Percentiles rank a stretch among this genome's conserved stretches.
These are phyloP conservation scores for Yarrowia phangngaensis DNA, from an alignment of 805 yeast genomes.

Conservation along the genomic window DNA sequence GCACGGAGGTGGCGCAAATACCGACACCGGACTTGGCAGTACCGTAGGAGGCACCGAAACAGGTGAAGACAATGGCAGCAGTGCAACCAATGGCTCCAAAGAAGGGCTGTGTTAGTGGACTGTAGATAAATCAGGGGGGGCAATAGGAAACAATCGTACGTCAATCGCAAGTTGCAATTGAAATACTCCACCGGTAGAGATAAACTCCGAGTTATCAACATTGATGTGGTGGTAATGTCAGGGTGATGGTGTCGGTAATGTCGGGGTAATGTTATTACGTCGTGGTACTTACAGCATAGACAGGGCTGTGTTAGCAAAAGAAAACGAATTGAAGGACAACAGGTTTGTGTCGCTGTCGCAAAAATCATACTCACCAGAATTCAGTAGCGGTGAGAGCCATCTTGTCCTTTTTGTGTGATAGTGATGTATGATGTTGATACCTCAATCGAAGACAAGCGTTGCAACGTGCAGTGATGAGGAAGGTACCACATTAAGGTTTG, in stretches of 20 bases:
- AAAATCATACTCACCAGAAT: slow-evolving; percentile 22
- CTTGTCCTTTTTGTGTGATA: slow-evolving; percentile 26
- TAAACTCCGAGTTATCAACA: neutral
- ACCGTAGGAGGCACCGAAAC: slow-evolving; percentile 98
- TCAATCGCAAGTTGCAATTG: too few relatives aligned
- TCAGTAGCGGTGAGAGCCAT: slow-evolving; percentile 26
- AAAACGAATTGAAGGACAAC: neutral
- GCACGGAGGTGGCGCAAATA: slow-evolving; percentile 95
- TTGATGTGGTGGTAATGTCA: neutral
- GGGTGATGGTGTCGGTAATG: too few relatives aligned
- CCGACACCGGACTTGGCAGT: slow-evolving; percentile 99
- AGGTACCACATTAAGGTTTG: slow-evolving; percentile 22
- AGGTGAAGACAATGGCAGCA: slow-evolving; percentile 93
- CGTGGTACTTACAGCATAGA: slow-evolving; percentile 54
- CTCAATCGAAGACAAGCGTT: slow-evolving; percentile 26
- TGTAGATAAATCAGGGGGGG: too few relatives aligned
- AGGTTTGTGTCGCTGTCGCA: neutral
- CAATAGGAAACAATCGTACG: too few relatives aligned
- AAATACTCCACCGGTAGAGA: too few relatives aligned
- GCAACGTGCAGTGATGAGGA: slow-evolving; percentile 24
- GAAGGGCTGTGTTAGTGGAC: slow-evolving; percentile 68
- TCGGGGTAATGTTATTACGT: too few relatives aligned
- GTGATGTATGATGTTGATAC: slow-evolving; percentile 23
- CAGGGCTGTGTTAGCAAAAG: slow-evolving; percentile 49
- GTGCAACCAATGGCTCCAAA: slow-evolving; percentile 99